These are phyloP conservation scores for Candida orba DNA, from an alignment of 805 yeast genomes.

Conservation along the genomic window DNA sequence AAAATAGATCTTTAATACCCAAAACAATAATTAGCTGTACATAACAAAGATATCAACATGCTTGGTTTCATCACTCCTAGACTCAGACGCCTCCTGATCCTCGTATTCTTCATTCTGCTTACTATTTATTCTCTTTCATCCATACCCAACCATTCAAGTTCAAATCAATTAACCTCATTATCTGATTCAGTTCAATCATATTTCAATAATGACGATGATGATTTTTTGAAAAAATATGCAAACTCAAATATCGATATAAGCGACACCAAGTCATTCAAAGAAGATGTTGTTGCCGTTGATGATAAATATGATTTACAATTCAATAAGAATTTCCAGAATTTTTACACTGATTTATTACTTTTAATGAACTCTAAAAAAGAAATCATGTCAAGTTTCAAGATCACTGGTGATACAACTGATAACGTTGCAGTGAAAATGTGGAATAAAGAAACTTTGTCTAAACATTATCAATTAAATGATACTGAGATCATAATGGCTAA, in stretches of 20 bases:
- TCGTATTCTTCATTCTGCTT: too few species aligned
- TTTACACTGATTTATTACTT: slow-evolving; percentile 1
- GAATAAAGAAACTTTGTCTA: not conserved
- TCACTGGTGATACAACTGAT: slow-evolving; percentile 2
- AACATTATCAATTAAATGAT: not conserved
- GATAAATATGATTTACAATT: slow-evolving; percentile 6
- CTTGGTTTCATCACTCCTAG: too few species aligned
- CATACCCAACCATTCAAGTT: not conserved
- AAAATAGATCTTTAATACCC: too few species aligned
- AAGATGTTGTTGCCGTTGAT: slow-evolving; percentile 2
- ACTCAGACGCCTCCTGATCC: too few species aligned
- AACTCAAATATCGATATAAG: slow-evolving; percentile 7
- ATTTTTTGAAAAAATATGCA: slow-evolving; percentile 2
- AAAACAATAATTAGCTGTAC: too few species aligned
- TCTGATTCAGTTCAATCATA: slow-evolving; percentile 1
- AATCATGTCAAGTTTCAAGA: slow-evolving; percentile 1
- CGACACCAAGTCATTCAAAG: slow-evolving; percentile 1
- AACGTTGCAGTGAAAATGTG: not conserved
- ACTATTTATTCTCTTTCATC: not conserved
- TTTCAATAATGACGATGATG: slow-evolving; percentile 1
- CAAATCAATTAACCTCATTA: not conserved
- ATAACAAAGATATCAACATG: too few species aligned
- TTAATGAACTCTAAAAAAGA: not conserved
- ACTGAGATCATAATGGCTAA: not conserved
- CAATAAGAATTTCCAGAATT: slow-evolving; percentile 8